These are phyloP conservation scores for Apophysomyces elegans DNA, from an alignment of 371 early-diverging fungal species.

Conservation along the genomic window DNA sequence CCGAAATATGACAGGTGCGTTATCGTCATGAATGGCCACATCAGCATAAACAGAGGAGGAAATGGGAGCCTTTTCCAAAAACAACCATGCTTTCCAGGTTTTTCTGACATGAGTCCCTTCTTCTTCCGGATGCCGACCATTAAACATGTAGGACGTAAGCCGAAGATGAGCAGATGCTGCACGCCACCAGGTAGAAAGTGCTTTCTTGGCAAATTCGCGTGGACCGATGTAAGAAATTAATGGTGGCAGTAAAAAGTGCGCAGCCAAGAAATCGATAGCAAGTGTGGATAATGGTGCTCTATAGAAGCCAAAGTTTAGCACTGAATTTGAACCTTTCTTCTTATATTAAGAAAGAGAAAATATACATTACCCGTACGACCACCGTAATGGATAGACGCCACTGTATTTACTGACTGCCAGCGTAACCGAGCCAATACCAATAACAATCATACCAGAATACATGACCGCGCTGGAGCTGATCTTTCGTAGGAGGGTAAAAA, in stretches of 20 bases:
- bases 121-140: constrained; percentile 68
- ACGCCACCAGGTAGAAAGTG: constrained; percentile 72
- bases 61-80: constrained; percentile 33
- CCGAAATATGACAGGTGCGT: constrained; percentile 59
- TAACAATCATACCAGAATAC: constrained; percentile 76
- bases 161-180: constrained; percentile 67
- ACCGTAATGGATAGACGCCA: constrained; percentile 55
- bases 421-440: constrained; percentile 69
- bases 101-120: constrained; percentile 58
- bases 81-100: constrained; percentile 54
- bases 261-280: constrained; percentile 74
- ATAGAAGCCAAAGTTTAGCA: not conserved
- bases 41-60: constrained; percentile 31
- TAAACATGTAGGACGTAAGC: constrained; percentile 86
- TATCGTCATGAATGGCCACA: constrained; percentile 33
- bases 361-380: constrained; percentile 48
- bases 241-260: constrained; percentile 77
- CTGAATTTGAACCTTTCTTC: too few species aligned
- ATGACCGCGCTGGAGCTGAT: constrained; percentile 78
- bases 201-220: constrained; percentile 48
- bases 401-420: constrained; percentile 41
- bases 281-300: constrained; percentile 34
- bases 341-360: too few species aligned
- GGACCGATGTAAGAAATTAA: constrained; percentile 63
- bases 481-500: constrained; percentile 75